Percentiles rank a stretch among this genome's conserved stretches.
Evolutionary conservation across 371 early-diverging fungal genomes (phyloP).

Genomic region (Syncephalis fuscata): DNA sequence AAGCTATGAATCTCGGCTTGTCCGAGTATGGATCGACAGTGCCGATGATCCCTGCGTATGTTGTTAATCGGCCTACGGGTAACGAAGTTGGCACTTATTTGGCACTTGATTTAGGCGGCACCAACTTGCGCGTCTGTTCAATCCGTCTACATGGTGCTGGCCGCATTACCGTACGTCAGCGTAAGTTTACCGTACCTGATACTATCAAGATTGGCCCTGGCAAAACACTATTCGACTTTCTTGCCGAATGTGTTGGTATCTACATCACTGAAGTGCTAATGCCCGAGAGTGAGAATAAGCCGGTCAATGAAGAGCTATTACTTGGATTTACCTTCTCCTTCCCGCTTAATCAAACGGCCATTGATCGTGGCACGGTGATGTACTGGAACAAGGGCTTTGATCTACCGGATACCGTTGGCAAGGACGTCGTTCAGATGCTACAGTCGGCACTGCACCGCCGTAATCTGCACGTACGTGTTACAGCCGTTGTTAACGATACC

Average conservation of each 20-base stretch:
- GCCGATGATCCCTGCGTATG: constrained; percentile 80
- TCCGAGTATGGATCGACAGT: constrained; percentile 34
- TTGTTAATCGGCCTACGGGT: constrained; percentile 65
- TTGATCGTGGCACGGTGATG: constrained; percentile 55
- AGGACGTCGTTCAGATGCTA: constrained; percentile 64
- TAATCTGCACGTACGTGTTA: constrained; percentile 49
- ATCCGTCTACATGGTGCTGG: constrained; percentile 59
- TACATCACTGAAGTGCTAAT: constrained; percentile 29
- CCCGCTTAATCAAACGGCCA: constrained; percentile 60
- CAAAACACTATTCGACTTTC: constrained; percentile 69
- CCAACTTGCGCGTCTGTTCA: constrained; percentile 76
- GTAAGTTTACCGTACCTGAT: constrained; percentile 66
- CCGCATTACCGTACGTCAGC: constrained; percentile 44
- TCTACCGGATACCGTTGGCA: constrained; percentile 49
- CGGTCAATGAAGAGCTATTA: constrained; percentile 12
- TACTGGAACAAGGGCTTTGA: constrained; percentile 88
- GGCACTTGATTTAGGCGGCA: constrained; percentile 86
- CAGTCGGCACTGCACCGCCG: constrained; percentile 59
- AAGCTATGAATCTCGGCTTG: constrained; percentile 62
- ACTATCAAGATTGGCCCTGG: constrained; percentile 54
- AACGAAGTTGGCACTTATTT: constrained; percentile 68
- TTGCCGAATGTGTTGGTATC: constrained; percentile 45
- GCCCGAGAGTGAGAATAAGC: constrained; percentile 8
- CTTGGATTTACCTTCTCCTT: constrained; percentile 76
- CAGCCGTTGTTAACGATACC: constrained; percentile 87